Evolutionary conservation across 805 yeast genomes (phyloP).

Genomic region (Candida quercuum): DNA sequence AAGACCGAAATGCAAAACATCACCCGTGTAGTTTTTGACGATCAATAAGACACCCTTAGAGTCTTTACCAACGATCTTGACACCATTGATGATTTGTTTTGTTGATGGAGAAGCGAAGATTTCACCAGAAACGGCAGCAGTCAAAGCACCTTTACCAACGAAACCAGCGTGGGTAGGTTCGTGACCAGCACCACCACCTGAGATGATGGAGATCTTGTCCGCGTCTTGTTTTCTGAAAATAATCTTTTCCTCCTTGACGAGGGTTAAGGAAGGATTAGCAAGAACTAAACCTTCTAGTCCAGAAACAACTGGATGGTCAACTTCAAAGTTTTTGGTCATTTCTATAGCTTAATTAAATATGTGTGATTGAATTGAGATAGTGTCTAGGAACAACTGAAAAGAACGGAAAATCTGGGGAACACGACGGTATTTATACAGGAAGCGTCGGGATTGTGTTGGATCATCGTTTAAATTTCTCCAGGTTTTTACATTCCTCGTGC

Average conservation of each 20-base stretch:
- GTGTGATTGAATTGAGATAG: neutral
- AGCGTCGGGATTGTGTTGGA: neutral
- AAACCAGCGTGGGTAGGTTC: constrained; percentile 93
- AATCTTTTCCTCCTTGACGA: constrained; percentile 32
- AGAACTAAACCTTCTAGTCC: constrained; percentile 34
- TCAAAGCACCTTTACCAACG: constrained; percentile 77
- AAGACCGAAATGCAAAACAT: constrained; percentile 85
- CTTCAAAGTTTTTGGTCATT: constrained; percentile 33
- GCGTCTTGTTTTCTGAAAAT: constrained; percentile 27
- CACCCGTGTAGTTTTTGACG: constrained; percentile 94
- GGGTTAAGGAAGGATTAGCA: constrained; percentile 31
- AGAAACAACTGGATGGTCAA: constrained; percentile 30
- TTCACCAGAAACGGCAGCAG: constrained; percentile 86
- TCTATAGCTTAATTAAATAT: neutral
- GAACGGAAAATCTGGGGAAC: too few relatives aligned
- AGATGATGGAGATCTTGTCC: constrained; percentile 62
- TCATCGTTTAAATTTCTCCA: neutral
- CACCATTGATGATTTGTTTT: constrained; percentile 72
- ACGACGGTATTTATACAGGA: too few relatives aligned
- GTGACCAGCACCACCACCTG: constrained; percentile 97
- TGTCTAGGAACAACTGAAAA: neutral
- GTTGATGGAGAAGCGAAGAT: constrained; percentile 96
- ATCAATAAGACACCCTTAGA: constrained; percentile 68
- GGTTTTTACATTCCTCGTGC: neutral
- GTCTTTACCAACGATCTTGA: constrained; percentile 35